Base-by-base conservation (phyloP, 768 basidiomycete genomes). In the Crassisporium funariophilum region DNA sequence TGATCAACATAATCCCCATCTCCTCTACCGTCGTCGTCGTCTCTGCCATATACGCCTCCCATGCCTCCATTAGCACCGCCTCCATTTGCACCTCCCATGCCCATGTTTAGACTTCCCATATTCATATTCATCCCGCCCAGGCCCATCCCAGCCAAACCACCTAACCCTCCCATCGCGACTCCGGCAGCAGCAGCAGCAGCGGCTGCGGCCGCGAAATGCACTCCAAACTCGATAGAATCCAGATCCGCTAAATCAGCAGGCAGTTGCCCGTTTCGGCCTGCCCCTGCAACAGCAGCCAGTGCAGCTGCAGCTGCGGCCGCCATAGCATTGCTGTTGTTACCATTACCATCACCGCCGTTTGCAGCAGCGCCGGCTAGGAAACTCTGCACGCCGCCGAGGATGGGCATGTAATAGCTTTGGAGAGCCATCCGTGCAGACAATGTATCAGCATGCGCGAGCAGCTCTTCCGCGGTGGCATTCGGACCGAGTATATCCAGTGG, bases 1-100 rank as follows among this genome's bases (percentile, higher is more conserved):
- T 86, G 84, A 62, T 89, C 86, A 12, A 75, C 59, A 54, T 83
- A 83, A 58, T 62, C 87, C 16, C 74, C 81, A 52, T 81, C 82
- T 8, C 68, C 77, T 22, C 74, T 70, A 52, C 77, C 78, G 36
- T 83, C 80, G 29, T 78, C 79, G 44, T 77, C 76, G 11, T 64
- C 67, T 35, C 68, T 44, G 59, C 49, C 46, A 47, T 50, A 46
- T 49, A n/a, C n/a, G n/a, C n/a, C n/a, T n/a, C n/a, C n/a, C n/a
- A n/a, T n/a, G n/a, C n/a, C n/a, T n/a, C n/a, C n/a, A n/a, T n/a
- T n/a, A n/a, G n/a, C n/a, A n/a, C 50, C 50, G 39, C 44, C 35
- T 40, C 44, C 27, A 22, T 31, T 45, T 29, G 31, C 29, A 37
- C 25, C 33, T 47, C 48, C 35, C 29, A 29, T 35, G 19, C 23